Evolutionary conservation across 1,284 basidiomycete species (phyloP).

Genomic region (Polyporus tsugae): DNA sequence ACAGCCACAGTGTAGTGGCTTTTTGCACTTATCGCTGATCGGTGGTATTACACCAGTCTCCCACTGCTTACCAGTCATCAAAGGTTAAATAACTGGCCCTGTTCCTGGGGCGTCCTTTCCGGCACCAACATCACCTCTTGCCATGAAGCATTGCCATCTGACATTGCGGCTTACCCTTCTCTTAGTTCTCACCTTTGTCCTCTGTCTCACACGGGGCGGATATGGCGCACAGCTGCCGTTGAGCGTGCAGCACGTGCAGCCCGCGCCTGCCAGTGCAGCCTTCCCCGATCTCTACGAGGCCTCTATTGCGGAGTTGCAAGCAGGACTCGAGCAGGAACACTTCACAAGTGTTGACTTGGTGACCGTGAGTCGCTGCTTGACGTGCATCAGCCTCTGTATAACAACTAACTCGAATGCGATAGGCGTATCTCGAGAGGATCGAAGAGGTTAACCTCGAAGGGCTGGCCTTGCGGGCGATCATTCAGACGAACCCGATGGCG

Average conservation of each 20-base stretch:
- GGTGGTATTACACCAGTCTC: too few relatives aligned
- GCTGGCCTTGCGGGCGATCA: constrained; percentile 64
- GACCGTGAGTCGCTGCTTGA: constrained; percentile 40
- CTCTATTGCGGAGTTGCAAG: constrained; percentile 49
- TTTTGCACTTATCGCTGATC: too few relatives aligned
- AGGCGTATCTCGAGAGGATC: constrained; percentile 77
- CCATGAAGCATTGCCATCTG: not conserved
- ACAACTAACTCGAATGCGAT: not conserved
- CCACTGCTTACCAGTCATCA: too few relatives aligned
- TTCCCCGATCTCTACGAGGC: constrained; percentile 55
- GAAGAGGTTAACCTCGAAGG: constrained; percentile 75
- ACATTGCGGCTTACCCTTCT: not conserved
- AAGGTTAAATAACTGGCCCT: too few relatives aligned
- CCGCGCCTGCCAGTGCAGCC: not conserved
- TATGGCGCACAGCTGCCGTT: constrained; percentile 1
- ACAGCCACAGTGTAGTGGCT: too few relatives aligned
- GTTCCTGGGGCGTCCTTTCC: not conserved
- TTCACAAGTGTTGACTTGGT: constrained; percentile 55
- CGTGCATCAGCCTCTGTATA: not conserved
- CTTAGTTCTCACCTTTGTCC: not conserved
- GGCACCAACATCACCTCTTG: not conserved
- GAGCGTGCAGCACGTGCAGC: not conserved
- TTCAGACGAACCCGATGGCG: constrained; percentile 70
- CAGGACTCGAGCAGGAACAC: constrained; percentile 43
- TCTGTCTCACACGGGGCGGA: not conserved